Base-by-base conservation (phyloP, 345 rosid species). In the Murraya paniculata region DNA sequence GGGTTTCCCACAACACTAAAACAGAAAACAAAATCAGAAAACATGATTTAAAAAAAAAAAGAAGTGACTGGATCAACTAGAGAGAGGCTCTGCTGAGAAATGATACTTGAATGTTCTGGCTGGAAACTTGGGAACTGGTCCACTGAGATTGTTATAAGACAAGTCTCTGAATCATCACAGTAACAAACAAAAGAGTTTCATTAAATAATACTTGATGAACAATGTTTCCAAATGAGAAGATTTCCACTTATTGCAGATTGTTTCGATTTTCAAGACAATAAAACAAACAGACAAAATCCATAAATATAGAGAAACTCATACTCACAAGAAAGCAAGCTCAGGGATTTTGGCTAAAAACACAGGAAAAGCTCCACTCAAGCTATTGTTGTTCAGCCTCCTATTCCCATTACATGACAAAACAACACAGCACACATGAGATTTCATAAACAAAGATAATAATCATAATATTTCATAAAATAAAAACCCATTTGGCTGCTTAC, bases 341-440 rank as follows among this genome's bases (percentile, higher is more conserved):
- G 95, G 85, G 80, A 88, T 84, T 87, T 90, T 88, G 84, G 94
- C 89, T 41, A 95, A 78, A 81, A 91, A 88, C 68, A 80, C 87
- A 66, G 98, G 98, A 72, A 93, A 89, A 71, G 90, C 86, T 68
- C 98, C 98, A 80, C 92, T 88, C 79, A 95, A 85, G 86, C 94
- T 91, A 80, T 95, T 95, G 84, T 95, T 93, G 90, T 95, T 95
- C 84, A 95, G 87, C 86, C 98, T 93, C 90, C 98, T 95, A 81
- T 57, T 70, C 78, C 75, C 92, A 85, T 87, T 80, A 82, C 87
- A 86, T 31, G 82, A 81, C 84, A 80, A 88, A 41, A 79, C 9
- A 53, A 75, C 53, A 81, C 41, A 79, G 56, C 18, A 72, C 0
- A 30, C 65, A 66, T 73, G 71, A 79, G 79, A 78, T 77, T 35